Conservation (phyloP, 129 eudicot genomes). For the Lactuca sativa region DNA sequence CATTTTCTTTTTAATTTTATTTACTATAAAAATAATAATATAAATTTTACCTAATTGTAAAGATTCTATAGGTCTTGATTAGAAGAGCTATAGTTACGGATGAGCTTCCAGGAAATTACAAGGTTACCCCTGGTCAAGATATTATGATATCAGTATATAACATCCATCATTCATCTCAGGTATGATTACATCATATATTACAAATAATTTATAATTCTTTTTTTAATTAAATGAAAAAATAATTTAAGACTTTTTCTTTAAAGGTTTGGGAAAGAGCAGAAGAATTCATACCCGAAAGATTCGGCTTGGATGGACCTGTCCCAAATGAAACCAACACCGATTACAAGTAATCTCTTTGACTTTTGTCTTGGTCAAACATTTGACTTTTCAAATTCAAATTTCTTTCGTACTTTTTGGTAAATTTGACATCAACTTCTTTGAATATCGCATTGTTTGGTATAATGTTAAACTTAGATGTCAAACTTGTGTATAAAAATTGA, state of each 20-base stretch:
- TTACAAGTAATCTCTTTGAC: slow-evolving; percentile 51
- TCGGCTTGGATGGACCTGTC: slow-evolving; percentile 73
- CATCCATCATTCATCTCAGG: slow-evolving; percentile 91
- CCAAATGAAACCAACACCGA: slow-evolving; percentile 96
- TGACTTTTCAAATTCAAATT: background rate
- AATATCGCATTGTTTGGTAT: background rate
- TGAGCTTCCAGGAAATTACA: slow-evolving; percentile 89
- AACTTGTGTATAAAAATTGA: background rate
- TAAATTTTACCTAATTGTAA: background rate
- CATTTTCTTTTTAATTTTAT: background rate
- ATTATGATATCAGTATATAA: slow-evolving; percentile 97
- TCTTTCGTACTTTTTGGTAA: background rate
- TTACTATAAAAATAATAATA: too few relatives aligned
- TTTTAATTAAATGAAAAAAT: background rate
- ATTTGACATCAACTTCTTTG: background rate
- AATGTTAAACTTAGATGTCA: background rate
- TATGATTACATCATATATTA: slow-evolving; percentile 25
- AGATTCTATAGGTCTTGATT: slow-evolving; percentile 62
- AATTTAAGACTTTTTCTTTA: background rate
- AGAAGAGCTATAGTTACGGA: slow-evolving; percentile 85
- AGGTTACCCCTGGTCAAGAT: slow-evolving; percentile 93
- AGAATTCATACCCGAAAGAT: slow-evolving; percentile 87
- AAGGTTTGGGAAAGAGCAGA: slow-evolving; percentile 98
- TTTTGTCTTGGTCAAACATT: background rate
- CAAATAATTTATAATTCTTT: slow-evolving; percentile 4